Percentiles rank a stretch among this genome's conserved stretches.
Evolutionary conservation across 2,329 filamentous ascomycete genomes (phyloP).

Genomic region (Apiospora phragmitis): DNA sequence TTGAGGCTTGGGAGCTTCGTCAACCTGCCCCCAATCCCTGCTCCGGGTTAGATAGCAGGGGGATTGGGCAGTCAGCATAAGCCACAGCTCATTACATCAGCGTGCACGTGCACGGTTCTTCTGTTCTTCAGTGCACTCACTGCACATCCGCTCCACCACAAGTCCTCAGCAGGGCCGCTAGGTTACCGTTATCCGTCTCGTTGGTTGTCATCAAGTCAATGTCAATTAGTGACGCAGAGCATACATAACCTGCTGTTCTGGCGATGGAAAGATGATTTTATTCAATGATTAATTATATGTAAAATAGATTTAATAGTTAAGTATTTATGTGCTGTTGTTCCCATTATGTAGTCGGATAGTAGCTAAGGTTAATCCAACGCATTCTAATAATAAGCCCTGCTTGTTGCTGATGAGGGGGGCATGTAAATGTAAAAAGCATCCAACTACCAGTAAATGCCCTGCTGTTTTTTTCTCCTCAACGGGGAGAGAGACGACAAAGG

Average conservation of each 20-base stretch:
- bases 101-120: conserved; percentile 1
- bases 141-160: background rate
- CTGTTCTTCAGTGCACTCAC: background rate
- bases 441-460: background rate
- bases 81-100: conserved; percentile 4
- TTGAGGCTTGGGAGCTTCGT: conserved; percentile 3
- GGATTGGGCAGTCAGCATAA: background rate
- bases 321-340: background rate
- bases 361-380: background rate
- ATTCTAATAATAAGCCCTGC: background rate
- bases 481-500: background rate
- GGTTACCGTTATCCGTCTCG: background rate
- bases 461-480: background rate
- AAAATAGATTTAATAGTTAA: background rate
- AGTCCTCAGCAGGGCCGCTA: background rate
- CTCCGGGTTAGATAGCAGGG: background rate
- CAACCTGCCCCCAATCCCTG: background rate
- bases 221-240: background rate
- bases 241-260: too few relatives aligned
- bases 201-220: background rate
- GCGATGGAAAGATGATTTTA: too few relatives aligned
- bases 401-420: background rate
- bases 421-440: background rate
- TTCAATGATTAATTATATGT: background rate
- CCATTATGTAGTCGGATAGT: background rate